A percentile compares a stretch with the other conserved stretches of the same genome.
Evolutionary conservation across 805 yeast genomes (phyloP).

Genomic region (Kluyveromyces wickerhamii): DNA sequence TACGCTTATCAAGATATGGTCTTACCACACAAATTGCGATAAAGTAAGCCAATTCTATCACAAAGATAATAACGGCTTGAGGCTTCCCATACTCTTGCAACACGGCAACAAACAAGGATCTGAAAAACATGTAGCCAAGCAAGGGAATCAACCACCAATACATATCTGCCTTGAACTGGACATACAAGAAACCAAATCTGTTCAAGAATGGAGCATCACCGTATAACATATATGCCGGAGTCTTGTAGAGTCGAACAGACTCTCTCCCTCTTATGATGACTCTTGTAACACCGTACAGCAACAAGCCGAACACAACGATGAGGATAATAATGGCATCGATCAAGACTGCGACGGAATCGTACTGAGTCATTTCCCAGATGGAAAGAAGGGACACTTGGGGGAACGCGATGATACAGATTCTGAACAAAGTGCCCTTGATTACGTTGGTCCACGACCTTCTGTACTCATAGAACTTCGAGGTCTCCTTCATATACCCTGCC

Average conservation of each 20-base stretch:
- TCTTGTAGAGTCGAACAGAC: constrained; percentile 66
- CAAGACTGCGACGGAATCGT: constrained; percentile 76
- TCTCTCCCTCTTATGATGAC: constrained; percentile 69
- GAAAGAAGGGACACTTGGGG: constrained; percentile 79
- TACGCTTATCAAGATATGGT: constrained; percentile 92
- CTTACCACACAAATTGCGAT: constrained; percentile 57
- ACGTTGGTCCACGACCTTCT: constrained; percentile 78
- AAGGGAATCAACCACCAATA: constrained; percentile 74
- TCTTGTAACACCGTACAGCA: constrained; percentile 64
- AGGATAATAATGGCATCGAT: constrained; percentile 73
- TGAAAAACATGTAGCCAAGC: constrained; percentile 56
- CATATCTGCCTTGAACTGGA: constrained; percentile 80
- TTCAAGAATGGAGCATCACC: constrained; percentile 78
- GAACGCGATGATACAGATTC: constrained; percentile 75
- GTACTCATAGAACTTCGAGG: constrained; percentile 61
- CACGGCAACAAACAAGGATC: constrained; percentile 80
- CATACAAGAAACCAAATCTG: constrained; percentile 86
- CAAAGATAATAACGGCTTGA: constrained; percentile 72
- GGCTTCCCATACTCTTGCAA: constrained; percentile 73
- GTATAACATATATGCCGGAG: constrained; percentile 85
- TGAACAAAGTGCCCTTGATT: constrained; percentile 80
- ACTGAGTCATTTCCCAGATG: constrained; percentile 80
- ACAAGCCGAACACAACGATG: constrained; percentile 45
- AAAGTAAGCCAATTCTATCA: constrained; percentile 65
- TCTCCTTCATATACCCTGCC: constrained; percentile 46